Conservation (phyloP, 2,329 filamentous ascomycete genomes). For the Colletotrichum viniferum region DNA sequence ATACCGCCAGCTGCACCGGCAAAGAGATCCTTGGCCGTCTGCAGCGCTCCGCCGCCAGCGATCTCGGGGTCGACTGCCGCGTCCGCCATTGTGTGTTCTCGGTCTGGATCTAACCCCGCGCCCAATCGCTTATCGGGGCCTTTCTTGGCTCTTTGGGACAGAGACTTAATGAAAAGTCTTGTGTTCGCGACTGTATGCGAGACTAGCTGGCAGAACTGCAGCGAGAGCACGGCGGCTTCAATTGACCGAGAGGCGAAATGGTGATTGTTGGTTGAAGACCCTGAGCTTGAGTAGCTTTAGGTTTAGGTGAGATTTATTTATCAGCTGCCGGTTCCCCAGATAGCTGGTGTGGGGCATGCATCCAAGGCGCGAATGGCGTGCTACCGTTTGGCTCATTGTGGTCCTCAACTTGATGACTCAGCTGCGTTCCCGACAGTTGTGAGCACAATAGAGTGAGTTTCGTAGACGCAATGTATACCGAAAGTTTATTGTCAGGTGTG, state of each 20-base stretch:
- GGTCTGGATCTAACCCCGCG: background rate
- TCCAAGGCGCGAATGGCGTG: background rate
- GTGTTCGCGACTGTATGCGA: background rate
- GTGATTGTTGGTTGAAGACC: background rate
- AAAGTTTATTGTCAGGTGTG: background rate
- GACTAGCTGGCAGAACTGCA: background rate
- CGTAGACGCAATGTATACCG: background rate
- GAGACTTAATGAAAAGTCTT: background rate
- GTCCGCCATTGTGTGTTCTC: slow-evolving; percentile 7
- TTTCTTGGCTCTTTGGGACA: background rate
- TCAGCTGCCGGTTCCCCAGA: background rate
- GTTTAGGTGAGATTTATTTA: background rate
- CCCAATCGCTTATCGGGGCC: background rate
- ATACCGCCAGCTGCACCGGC: slow-evolving; percentile 90
- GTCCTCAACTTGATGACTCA: background rate
- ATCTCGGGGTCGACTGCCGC: slow-evolving; percentile 15
- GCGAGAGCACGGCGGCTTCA: background rate
- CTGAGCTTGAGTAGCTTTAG: background rate
- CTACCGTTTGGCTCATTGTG: background rate
- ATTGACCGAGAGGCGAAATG: background rate
- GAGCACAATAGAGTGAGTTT: background rate
- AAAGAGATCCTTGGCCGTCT: slow-evolving; percentile 87
- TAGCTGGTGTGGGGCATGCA: background rate
- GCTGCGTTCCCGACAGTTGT: background rate
- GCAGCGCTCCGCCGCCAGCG: slow-evolving; percentile 41